phyloP scores from a whole-genome alignment of 2,329 filamentous ascomycete genomes.

The Monosporascus ibericus region DNA sequence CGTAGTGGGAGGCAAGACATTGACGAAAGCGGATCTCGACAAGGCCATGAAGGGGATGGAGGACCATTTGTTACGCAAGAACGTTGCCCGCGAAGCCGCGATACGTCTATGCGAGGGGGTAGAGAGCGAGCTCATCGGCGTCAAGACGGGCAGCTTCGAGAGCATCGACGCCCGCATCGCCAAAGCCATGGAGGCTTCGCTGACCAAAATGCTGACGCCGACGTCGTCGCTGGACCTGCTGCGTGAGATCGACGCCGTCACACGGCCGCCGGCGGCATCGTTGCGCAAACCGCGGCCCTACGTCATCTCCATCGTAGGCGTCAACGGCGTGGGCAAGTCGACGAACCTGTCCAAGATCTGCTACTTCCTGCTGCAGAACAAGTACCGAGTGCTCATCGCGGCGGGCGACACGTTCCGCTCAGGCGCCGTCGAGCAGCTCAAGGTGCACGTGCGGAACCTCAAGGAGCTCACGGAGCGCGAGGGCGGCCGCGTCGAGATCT shows the following conservation, averaged over 20 bases:
- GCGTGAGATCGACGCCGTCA: conserved; percentile 81
- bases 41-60: conserved; percentile 96
- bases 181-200: conserved; percentile 82
- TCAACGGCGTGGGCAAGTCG: conserved; percentile 97
- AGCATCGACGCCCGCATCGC: conserved; percentile 79
- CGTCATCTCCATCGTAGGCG: conserved; percentile 95
- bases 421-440: conserved; percentile 92
- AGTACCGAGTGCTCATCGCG: conserved; percentile 88
- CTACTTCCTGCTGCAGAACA: conserved; percentile 96
- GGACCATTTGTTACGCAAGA: conserved; percentile 89
- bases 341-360: conserved; percentile 97
- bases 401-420: conserved; percentile 96
- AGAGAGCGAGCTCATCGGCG: conserved; percentile 79
- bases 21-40: conserved; percentile 82
- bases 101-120: conserved; percentile 87
- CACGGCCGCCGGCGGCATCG: conserved; percentile 57
- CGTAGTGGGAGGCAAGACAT: conserved; percentile 86
- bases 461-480: conserved; percentile 83
- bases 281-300: conserved; percentile 70
- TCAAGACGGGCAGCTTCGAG: conserved; percentile 90
- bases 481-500: conserved; percentile 79
- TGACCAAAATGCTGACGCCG: conserved; percentile 92
- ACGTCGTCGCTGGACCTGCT: conserved; percentile 92
- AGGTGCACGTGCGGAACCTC: conserved; percentile 89
- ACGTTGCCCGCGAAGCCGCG: conserved; percentile 91